These are phyloP conservation scores for Rhizoctonia solani DNA, from an alignment of 1,284 basidiomycete genomes.

Conservation along the genomic window DNA sequence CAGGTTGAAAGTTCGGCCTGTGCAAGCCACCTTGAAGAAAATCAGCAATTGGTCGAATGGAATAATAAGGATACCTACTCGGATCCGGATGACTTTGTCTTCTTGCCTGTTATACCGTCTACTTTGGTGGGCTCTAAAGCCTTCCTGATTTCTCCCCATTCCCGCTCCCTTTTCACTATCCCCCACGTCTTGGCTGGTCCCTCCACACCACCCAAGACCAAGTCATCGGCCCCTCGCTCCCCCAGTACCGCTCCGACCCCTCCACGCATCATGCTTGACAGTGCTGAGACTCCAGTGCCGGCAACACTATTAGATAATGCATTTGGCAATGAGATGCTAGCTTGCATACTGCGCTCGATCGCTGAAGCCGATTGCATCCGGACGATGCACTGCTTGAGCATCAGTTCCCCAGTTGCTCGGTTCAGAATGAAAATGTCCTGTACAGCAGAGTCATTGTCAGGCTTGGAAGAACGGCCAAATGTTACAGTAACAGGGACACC, in stretches of 20 bases:
- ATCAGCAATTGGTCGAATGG: not conserved
- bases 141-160: constrained; percentile 60
- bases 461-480: constrained; percentile 61
- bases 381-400: constrained; percentile 54
- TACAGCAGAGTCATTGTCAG: constrained; percentile 54
- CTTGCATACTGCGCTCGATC: constrained; percentile 23
- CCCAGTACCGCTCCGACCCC: constrained; percentile 45
- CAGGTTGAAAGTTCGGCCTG: constrained; percentile 80
- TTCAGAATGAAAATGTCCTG: constrained; percentile 59
- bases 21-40: constrained; percentile 61
- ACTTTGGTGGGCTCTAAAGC: constrained; percentile 34
- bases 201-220: constrained; percentile 58
- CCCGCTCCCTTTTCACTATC: constrained; percentile 53
- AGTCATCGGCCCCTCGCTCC: constrained; percentile 39
- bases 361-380: constrained; percentile 22
- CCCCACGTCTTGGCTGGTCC: constrained; percentile 69
- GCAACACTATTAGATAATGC: constrained; percentile 28
- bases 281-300: constrained; percentile 11
- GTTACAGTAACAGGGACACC: constrained; percentile 49
- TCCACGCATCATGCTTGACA: constrained; percentile 41
- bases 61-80: constrained; percentile 38
- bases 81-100: constrained; percentile 34
- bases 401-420: constrained; percentile 59
- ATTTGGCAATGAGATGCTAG: constrained; percentile 1
- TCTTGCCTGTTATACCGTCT: constrained; percentile 28